These are phyloP conservation scores for Penicillium freii DNA, from an alignment of 2,329 filamentous ascomycete species.

Conservation along the genomic window DNA sequence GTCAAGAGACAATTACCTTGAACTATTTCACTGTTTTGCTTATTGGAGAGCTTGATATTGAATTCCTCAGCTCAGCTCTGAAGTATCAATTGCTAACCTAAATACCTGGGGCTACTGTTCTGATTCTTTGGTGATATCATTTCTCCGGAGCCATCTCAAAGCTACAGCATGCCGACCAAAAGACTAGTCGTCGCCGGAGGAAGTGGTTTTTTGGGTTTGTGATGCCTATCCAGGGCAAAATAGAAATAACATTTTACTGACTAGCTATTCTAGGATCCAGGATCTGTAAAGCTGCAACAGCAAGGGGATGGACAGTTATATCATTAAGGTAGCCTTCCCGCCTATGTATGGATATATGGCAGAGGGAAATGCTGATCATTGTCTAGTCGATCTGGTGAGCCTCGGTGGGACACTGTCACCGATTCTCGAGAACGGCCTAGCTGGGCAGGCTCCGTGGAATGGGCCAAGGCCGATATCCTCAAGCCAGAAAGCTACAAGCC, in stretches of 20 bases:
- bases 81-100: neutral
- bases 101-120: conserved; percentile 5
- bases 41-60: neutral
- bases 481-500: conserved; percentile 75
- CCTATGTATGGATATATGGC: neutral
- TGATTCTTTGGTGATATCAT: conserved; percentile 5
- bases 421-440: conserved; percentile 66
- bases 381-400: conserved; percentile 80
- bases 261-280: conserved; percentile 55
- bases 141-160: conserved; percentile 13
- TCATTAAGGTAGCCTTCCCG: conserved; percentile 70
- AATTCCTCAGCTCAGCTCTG: neutral
- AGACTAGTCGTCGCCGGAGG: conserved; percentile 88
- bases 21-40: neutral
- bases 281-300: conserved; percentile 86
- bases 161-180: conserved; percentile 58
- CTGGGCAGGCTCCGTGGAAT: conserved; percentile 80
- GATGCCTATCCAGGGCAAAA: conserved; percentile 21
- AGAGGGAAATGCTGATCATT: conserved; percentile 8
- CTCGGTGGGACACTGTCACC: conserved; percentile 78
- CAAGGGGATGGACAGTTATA: conserved; percentile 84
- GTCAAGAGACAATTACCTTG: neutral
- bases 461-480: conserved; percentile 86
- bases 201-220: conserved; percentile 78
- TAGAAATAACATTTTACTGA: conserved; percentile 8